Conservation (phyloP, 257 asterid genomes). For the Salvia hispanica region DNA sequence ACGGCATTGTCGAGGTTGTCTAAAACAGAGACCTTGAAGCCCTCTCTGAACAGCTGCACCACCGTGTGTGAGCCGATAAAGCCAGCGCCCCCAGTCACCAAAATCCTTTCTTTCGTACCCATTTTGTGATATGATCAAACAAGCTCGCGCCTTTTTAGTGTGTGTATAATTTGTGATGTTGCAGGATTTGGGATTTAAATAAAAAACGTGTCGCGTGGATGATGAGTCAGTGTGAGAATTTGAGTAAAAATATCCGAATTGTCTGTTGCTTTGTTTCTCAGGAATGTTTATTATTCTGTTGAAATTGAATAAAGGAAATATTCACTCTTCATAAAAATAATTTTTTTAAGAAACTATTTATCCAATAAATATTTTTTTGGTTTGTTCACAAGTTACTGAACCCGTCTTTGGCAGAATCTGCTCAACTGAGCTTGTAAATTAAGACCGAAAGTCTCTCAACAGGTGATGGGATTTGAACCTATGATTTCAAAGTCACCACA, state of each 20-base stretch:
- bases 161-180: not conserved
- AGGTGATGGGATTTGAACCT: too few relatives aligned
- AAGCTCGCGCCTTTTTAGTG: not conserved
- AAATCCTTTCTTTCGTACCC: slow-evolving; percentile 36
- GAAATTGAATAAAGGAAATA: too few relatives aligned
- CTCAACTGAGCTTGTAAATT: too few relatives aligned
- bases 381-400: too few relatives aligned
- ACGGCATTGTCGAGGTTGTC: slow-evolving; percentile 86
- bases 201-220: slow-evolving; percentile 18
- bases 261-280: too few relatives aligned
- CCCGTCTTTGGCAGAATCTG: too few relatives aligned
- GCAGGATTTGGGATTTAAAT: slow-evolving; percentile 17
- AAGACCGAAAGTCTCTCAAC: too few relatives aligned
- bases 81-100: slow-evolving; percentile 98
- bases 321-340: too few relatives aligned
- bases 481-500: too few relatives aligned
- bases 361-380: too few relatives aligned
- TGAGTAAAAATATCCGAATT: slow-evolving; percentile 34
- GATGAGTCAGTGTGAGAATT: slow-evolving; percentile 25
- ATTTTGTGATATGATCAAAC: slow-evolving; percentile 8
- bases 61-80: slow-evolving; percentile 95
- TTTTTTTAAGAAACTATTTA: too few relatives aligned
- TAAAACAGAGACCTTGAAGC: slow-evolving; percentile 68
- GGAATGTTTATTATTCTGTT: too few relatives aligned
- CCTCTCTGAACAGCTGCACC: slow-evolving; percentile 70